Percentiles rank a stretch among this genome's conserved stretches.
These are phyloP conservation scores for Daedalea quercina DNA, from an alignment of 768 basidiomycete genomes.

Conservation along the genomic window DNA sequence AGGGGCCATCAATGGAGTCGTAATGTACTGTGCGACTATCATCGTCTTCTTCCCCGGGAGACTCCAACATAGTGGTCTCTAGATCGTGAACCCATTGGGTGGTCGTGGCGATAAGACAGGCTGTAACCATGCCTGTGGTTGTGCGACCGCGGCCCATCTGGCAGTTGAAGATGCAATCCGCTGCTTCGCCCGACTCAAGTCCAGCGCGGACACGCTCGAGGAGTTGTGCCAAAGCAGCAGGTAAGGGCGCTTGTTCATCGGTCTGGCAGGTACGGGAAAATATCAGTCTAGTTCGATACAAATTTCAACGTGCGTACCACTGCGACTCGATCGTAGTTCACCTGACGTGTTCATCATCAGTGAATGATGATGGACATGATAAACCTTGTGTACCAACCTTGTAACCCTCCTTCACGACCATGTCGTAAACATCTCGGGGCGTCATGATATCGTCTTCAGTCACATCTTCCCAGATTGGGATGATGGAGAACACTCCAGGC, in stretches of 20 bases:
- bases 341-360: constrained; percentile 32
- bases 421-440: constrained; percentile 72
- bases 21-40: constrained; percentile 37
- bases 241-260: constrained; percentile 94
- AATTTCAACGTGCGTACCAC: constrained; percentile 49
- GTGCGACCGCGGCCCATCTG: constrained; percentile 93
- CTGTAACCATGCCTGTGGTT: constrained; percentile 94
- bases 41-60: constrained; percentile 22
- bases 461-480: constrained; percentile 93
- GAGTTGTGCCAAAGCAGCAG: constrained; percentile 75
- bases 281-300: background rate
- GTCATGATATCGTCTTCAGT: constrained; percentile 80
- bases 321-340: constrained; percentile 83
- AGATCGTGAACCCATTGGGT: constrained; percentile 47
- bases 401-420: constrained; percentile 73
- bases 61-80: constrained; percentile 20
- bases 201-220: constrained; percentile 63
- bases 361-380: background rate
- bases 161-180: constrained; percentile 91
- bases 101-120: constrained; percentile 76
- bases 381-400: constrained; percentile 35
- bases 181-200: constrained; percentile 40
- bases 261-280: constrained; percentile 44
- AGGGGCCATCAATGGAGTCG: constrained; percentile 73
- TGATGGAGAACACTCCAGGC: constrained; percentile 83